A percentile compares a stretch with the other conserved stretches of the same genome.
Evolutionary conservation across 169 alveolate species (phyloP).

Genomic region (Plasmodium coatneyi): DNA sequence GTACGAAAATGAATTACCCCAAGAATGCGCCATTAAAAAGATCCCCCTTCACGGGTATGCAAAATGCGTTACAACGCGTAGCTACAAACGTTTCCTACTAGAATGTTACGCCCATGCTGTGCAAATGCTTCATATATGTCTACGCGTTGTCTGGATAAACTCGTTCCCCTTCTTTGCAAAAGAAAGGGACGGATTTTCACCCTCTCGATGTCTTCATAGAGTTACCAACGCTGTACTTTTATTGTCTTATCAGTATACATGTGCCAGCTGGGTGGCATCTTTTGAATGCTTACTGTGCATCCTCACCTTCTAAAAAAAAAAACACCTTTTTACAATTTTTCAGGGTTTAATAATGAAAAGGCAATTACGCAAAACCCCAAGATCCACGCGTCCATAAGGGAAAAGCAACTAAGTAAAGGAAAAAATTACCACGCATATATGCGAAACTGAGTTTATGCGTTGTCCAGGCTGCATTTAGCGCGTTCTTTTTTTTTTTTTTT

Average conservation of each 20-base stretch:
- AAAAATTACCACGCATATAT: constrained; percentile 1
- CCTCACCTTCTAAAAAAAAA: constrained; percentile 1
- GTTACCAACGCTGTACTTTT: background rate
- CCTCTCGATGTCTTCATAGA: constrained; percentile 1
- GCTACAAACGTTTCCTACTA: background rate
- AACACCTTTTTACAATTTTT: constrained; percentile 2
- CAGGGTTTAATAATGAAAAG: constrained; percentile 12
- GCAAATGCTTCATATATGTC: too few species aligned
- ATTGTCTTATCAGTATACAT: background rate
- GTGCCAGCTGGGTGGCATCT: background rate
- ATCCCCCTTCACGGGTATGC: constrained; percentile 9
- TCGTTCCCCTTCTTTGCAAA: background rate
- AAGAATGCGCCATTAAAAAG: background rate
- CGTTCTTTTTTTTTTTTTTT: constrained; percentile 7
- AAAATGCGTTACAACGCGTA: background rate
- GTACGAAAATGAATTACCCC: background rate
- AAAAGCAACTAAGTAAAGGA: constrained; percentile 40
- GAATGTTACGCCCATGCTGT: background rate
- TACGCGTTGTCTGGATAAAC: background rate
- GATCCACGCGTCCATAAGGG: constrained; percentile 43
- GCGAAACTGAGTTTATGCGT: background rate
- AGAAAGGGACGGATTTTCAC: background rate
- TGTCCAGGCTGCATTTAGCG: background rate
- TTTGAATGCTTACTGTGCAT: background rate
- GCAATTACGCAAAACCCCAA: constrained; percentile 1